Base-by-base conservation (phyloP, 1,284 basidiomycete species). In the Schizopora paradoxa region DNA sequence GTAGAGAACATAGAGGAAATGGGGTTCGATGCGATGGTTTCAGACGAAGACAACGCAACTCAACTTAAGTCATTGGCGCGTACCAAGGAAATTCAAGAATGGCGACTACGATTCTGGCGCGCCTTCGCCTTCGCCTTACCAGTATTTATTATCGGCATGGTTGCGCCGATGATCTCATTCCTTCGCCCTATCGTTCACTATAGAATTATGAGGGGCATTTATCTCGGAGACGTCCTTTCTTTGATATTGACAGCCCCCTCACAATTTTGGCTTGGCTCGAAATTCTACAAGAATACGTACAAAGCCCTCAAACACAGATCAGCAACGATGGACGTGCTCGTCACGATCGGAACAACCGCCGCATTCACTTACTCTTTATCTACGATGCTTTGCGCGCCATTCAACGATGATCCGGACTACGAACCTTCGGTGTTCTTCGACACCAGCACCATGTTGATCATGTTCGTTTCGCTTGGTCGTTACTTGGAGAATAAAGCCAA, bases 361-460 rank as follows among this genome's bases (percentile, higher is more conserved):
- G 90, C 96, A 5, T 99, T 96, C 64, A 70, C 81, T 54, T 99
- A 97, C 66, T 98, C 94, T 3, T 57, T 92, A 29, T 67, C 82
- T 47, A 66, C 77, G 41, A 79, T 98, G 72, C 53, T 88, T 54
- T 71, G 73, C 37, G 81, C 85, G 27, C 70, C 79, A 18, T 79
- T 86, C 66, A 77, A 79, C 57, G 74, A 79, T 29, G 56, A 54
- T 4, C 72, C 80, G 0, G 76, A 77, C 45, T 89, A 77, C 61
- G 82, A 77, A 28, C 95, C 96, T 0, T 79, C 88, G 60, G 82
- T 93, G 25, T 99, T 98, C 70, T 99, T 99, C 67, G 96, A 99
- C 67, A 99, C 96, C 1, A 94, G 90, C 58, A 96, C 94, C 13
- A 99, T 99, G 96, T 73, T 99, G 48, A 89, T 99, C 74, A 92